Evolutionary conservation across 1,284 basidiomycete species (phyloP), one percentile per base, ranked within the genome.

Genomic region (Rhodotorula sp.): DNA sequence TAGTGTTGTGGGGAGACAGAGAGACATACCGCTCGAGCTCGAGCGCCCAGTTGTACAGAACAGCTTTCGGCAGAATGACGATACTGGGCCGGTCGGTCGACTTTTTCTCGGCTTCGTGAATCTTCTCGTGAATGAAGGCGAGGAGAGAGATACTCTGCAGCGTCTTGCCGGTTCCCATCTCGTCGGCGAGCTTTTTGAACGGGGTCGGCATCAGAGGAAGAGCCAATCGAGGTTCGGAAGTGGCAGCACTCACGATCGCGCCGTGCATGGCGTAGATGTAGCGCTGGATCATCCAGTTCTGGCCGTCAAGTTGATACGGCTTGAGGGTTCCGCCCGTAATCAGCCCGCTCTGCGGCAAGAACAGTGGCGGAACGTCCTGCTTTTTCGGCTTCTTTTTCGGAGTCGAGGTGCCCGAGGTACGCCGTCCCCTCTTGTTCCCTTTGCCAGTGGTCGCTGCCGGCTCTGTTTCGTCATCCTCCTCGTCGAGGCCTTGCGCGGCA

Each of bases 101-200:
- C n/a, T 48, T 43, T 3, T 54, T 34, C n/a, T 58, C 64, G 7
- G 66, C 48, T 23, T 60, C 52, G 14, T 58, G 64, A 31, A 72
- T 59, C 16, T 65, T 23, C 18, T 67, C 60, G 45, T 70, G 56
- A 15, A 97, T 85, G 81, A 95, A 92, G 14, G 91, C 94, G 1
- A 98, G 84, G 12, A 97, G 84, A 0, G 94, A 84, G 68, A 98
- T 97, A 0, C 95, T 95, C 81, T 98, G 95, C 64, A 97, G 95
- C 0, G 95, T 98, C 85, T 98, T 98, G 61, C 69, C 74, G 45
- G 74, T 60, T 38, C 66, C 60, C 71, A 71, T 72, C 62, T 72
- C 70, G 64, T 72, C 67, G 26, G 68, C 71, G 48, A 65, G 68
- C 68, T 68, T n/a, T 1, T 4, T 6, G 43, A 12, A 49, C 1